Evolutionary conservation across 106 monocot genomes (phyloP).

Genomic region (Chionographis japonica): DNA sequence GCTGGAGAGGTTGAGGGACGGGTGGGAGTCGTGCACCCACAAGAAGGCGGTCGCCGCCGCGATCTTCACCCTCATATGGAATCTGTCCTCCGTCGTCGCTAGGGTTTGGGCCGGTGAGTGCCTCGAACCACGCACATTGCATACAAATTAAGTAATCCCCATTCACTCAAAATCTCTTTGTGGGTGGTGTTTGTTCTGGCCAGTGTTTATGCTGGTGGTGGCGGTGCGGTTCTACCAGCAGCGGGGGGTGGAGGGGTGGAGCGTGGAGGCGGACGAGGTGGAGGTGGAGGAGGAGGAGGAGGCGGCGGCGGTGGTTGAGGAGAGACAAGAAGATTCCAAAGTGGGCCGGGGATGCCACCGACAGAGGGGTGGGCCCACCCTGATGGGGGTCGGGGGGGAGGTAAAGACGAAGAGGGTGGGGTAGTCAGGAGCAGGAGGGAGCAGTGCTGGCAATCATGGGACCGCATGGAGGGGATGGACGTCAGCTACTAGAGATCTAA

Average conservation of each 20-base stretch:
- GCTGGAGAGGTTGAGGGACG: slow-evolving; percentile 74
- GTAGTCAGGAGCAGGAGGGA: not conserved
- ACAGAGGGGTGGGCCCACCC: not conserved
- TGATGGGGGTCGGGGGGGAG: not conserved
- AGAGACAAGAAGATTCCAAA: slow-evolving; percentile 23
- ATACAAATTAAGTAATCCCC: not conserved
- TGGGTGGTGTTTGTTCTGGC: not conserved
- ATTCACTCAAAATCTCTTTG: not conserved
- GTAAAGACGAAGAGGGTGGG: not conserved
- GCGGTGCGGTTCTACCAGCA: slow-evolving; percentile 41
- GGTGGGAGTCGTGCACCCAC: slow-evolving; percentile 87
- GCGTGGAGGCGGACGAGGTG: slow-evolving; percentile 8
- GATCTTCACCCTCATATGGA: slow-evolving; percentile 78
- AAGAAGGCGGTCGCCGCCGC: slow-evolving; percentile 75
- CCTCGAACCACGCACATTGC: not conserved
- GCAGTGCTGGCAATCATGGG: too few relatives aligned
- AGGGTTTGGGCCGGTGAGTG: slow-evolving; percentile 81
- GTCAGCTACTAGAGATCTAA: too few relatives aligned
- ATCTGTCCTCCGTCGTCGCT: slow-evolving; percentile 69
- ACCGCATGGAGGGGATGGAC: too few relatives aligned
- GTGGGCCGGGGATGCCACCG: not conserved
- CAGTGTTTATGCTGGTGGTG: slow-evolving; percentile 62
- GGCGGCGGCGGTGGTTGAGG: not conserved
- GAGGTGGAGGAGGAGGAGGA: slow-evolving; percentile 13
- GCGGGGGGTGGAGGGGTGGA: too few relatives aligned